Percentiles rank a stretch among this genome's conserved stretches.
Evolutionary conservation across 2,329 filamentous ascomycete species (phyloP).

Genomic region (Trichoderma oligosporum): DNA sequence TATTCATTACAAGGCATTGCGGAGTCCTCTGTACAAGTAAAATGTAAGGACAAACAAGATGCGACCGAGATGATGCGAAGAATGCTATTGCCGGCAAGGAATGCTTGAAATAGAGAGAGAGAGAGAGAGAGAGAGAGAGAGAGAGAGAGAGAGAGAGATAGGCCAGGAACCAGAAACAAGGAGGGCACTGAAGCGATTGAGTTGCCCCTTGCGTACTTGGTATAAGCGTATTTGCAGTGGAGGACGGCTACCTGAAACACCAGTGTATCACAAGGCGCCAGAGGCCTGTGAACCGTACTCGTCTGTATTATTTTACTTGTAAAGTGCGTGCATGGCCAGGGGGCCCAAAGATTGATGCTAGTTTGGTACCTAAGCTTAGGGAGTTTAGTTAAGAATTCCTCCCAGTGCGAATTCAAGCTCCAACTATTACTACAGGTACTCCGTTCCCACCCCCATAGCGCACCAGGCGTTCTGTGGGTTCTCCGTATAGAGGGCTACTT

Average conservation of each 20-base stretch:
- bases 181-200: neutral
- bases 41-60: neutral
- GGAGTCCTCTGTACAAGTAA: neutral
- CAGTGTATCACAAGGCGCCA: constrained; percentile 2
- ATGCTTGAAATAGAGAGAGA: neutral
- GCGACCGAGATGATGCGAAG: neutral
- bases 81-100: neutral
- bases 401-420: neutral
- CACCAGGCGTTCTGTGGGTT: too few relatives aligned
- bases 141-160: too few relatives aligned
- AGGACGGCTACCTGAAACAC: constrained; percentile 11
- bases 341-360: too few relatives aligned
- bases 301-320: neutral
- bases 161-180: too few relatives aligned
- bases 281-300: neutral
- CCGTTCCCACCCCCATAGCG: too few relatives aligned
- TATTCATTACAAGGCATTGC: neutral
- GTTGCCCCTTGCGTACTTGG: neutral
- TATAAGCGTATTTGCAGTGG: neutral
- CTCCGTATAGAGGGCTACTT: too few relatives aligned
- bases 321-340: neutral
- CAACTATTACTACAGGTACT: too few relatives aligned
- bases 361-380: too few relatives aligned
- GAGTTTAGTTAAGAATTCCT: neutral
- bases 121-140: neutral